Percentiles rank a stretch among this genome's conserved stretches.
Conservation (phyloP, 306 rosid genomes). For the Prosopis cineraria region DNA sequence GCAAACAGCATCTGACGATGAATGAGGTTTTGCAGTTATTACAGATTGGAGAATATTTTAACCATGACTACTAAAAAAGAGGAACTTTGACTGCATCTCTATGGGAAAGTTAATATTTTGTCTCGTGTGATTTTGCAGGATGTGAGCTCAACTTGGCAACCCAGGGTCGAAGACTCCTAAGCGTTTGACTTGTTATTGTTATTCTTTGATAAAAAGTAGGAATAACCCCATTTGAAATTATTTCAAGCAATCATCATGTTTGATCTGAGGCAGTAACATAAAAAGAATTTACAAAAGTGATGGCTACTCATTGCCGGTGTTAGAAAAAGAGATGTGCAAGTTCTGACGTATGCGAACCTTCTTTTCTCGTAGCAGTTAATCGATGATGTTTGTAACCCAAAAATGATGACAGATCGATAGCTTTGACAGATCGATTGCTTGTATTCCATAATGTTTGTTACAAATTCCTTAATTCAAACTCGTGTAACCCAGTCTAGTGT, state of each 20-base stretch:
- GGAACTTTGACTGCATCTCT: background rate
- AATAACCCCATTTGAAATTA: slow-evolving; percentile 26
- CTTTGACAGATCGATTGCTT: too few relatives aligned
- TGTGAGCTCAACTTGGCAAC: slow-evolving; percentile 20
- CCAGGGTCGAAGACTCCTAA: slow-evolving; percentile 15
- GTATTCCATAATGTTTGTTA: too few relatives aligned
- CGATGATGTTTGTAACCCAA: too few relatives aligned
- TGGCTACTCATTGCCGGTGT: slow-evolving; percentile 50
- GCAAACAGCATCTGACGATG: slow-evolving; percentile 23
- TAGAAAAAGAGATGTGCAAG: slow-evolving; percentile 39
- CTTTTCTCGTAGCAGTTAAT: slow-evolving; percentile 42
- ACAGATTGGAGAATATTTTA: slow-evolving; percentile 4
- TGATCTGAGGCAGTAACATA: slow-evolving; percentile 39
- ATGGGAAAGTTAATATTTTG: background rate
- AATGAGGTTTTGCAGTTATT: slow-evolving; percentile 37
- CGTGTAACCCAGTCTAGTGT: too few relatives aligned
- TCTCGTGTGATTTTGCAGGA: slow-evolving; percentile 38
- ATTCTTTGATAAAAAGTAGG: slow-evolving; percentile 30
- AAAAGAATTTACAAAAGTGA: slow-evolving; percentile 48
- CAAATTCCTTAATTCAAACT: too few relatives aligned
- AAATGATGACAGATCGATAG: too few relatives aligned
- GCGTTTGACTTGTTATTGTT: background rate
- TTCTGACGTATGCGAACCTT: slow-evolving; percentile 47
- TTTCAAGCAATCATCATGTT: slow-evolving; percentile 7
- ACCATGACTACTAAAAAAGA: background rate